phyloP scores from a whole-genome alignment of 371 early-diverging fungal species.

The Lichtheimia hyalospora region DNA sequence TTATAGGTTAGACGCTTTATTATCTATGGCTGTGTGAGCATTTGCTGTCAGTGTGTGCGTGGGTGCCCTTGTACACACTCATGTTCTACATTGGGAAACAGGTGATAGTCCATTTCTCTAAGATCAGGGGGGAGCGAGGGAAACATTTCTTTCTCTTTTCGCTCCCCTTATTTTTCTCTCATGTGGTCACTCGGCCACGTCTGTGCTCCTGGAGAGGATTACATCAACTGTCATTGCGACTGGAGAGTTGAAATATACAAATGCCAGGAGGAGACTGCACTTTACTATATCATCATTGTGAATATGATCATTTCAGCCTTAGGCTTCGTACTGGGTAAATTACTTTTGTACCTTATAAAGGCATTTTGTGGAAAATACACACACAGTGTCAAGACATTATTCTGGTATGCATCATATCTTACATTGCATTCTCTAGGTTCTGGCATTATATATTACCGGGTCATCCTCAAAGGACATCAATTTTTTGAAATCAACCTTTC shows the following conservation, averaged over 20 bases:
- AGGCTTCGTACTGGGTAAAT: slow-evolving; percentile 22
- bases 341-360: too few species aligned
- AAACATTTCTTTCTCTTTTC: too few species aligned
- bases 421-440: slow-evolving; percentile 5
- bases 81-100: too few species aligned
- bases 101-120: too few species aligned
- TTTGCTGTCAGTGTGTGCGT: too few species aligned
- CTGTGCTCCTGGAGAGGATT: too few species aligned
- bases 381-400: background rate
- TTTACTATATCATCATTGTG: slow-evolving; percentile 19
- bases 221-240: slow-evolving; percentile 24
- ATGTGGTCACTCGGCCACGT: too few species aligned
- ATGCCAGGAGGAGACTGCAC: slow-evolving; percentile 19
- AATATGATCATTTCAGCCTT: slow-evolving; percentile 24
- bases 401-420: background rate
- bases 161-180: background rate
- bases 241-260: slow-evolving; percentile 27
- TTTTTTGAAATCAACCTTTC: slow-evolving; percentile 11
- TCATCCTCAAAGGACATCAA: slow-evolving; percentile 14
- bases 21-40: too few species aligned
- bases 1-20: too few species aligned
- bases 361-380: background rate
- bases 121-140: too few species aligned
- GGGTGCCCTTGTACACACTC: too few species aligned
- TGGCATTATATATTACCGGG: slow-evolving; percentile 11